Evolutionary conservation across 2,329 filamentous ascomycete genomes (phyloP), one percentile per base, ranked within the genome.

Genomic region (Monosporascus sp.): DNA sequence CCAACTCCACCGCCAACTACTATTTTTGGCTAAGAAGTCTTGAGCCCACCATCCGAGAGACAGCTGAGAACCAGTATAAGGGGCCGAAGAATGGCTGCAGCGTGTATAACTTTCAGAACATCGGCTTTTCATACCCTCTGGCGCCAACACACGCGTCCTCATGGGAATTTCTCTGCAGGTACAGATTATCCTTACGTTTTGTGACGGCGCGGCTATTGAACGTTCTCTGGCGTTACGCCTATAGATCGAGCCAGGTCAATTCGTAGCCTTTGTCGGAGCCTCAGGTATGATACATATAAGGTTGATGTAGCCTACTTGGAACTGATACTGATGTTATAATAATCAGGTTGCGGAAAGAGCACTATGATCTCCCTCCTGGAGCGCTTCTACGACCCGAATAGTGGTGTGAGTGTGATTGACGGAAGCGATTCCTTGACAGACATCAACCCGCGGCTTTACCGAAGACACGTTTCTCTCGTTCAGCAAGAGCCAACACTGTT

Each of bases 121-220:
- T 88, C n/a, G 71, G 76, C 22, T 89, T 89, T 64, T 75, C 81
- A 2, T 89, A 89, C 57, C 84, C 85, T 3, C 61, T 74, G 50
- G 66, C 75, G 24, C 70, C 24, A 61, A 72, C 51, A 62, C 68
- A 0, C 64, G 69, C 31, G 70, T 77, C 54, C 63, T 79, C 1
- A 65, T 72, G 4, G 72, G 77, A 2, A 65, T 82, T 3, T 62
- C 72, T 31, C 69, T 78, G 17, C 49, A 62, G 38, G 68, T 69
- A 57, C 55, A 18, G 17, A 45, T 0, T 15, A 49, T n/a, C 49
- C 49, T 59, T 7, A n/a, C 40, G 7, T n/a, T 24, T 24, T 24
- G 22, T 24, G 22, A 5, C 22, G 5, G 22, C 22, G 22, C 22
- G 22, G 22, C 22, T 24, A 24, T 24, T 24, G 22, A 24, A 38